phyloP scores from a whole-genome alignment of 2,329 filamentous ascomycete genomes.

The Biscogniauxia mediterranea region DNA sequence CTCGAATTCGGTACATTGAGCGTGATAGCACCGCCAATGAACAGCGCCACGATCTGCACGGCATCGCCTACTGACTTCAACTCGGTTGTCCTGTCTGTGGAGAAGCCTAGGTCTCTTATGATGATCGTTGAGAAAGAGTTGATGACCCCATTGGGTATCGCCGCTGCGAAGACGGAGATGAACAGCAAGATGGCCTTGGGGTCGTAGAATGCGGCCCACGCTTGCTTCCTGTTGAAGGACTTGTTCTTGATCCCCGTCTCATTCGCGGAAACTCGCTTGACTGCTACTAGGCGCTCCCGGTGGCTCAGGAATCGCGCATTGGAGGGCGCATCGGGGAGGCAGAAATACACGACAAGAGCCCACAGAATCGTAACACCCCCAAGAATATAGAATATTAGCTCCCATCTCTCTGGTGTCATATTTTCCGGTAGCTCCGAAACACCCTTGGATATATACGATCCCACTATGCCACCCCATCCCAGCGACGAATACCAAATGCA shows the following conservation, averaged over 20 bases:
- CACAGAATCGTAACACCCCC: slow-evolving; percentile 35
- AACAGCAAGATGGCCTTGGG: slow-evolving; percentile 32
- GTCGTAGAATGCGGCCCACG: slow-evolving; percentile 27
- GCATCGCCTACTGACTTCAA: slow-evolving; percentile 38
- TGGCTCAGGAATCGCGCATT: slow-evolving; percentile 32
- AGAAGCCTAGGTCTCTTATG: slow-evolving; percentile 35
- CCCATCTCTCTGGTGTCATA: slow-evolving; percentile 30
- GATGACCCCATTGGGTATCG: slow-evolving; percentile 34
- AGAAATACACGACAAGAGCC: slow-evolving; percentile 30
- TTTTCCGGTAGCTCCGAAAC: slow-evolving; percentile 28
- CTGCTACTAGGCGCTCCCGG: slow-evolving; percentile 30
- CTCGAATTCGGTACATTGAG: slow-evolving; percentile 35
- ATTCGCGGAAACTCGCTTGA: slow-evolving; percentile 32
- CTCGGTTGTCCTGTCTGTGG: slow-evolving; percentile 33
- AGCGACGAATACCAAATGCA: slow-evolving; percentile 33
- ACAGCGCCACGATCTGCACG: slow-evolving; percentile 37
- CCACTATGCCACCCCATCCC: slow-evolving; percentile 28
- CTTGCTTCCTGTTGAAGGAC: slow-evolving; percentile 30
- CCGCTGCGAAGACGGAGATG: slow-evolving; percentile 20
- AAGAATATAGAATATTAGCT: slow-evolving; percentile 35
- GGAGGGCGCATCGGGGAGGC: slow-evolving; percentile 34
- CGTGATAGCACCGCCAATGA: slow-evolving; percentile 35
- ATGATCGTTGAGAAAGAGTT: slow-evolving; percentile 38
- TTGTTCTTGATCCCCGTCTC: slow-evolving; percentile 37
- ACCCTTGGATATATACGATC: slow-evolving; percentile 35